Base-by-base conservation (phyloP, 2,329 filamentous ascomycete species). In the Sporothrix luriei region DNA sequence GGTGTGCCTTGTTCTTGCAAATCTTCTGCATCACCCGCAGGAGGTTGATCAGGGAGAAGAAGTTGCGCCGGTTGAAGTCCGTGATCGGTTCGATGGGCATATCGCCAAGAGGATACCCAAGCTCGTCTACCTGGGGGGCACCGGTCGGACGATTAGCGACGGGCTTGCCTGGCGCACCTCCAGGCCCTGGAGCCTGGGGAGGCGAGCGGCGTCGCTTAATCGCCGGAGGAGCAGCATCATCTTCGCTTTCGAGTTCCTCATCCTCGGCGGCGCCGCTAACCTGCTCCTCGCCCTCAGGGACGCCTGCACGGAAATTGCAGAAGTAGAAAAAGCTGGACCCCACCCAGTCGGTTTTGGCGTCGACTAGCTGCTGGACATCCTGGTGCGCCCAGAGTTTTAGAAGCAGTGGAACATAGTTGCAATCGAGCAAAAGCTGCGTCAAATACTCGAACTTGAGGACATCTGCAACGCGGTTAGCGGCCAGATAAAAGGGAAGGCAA, bases 1-100 rank as follows among this genome's bases (percentile, higher is more conserved):
- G 91, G 80, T 99, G 95, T 1, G 94, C 92, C 81, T 98, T 98
- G 80, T 92, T 87, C 75, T 97, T 96, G 81, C 94, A 97, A 71
- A 98, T 91, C 81, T 99, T 99, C 77, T 99, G 95, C 87, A 99
- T 92, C 71, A 97, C 90, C 73, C 96, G 93, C 24, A 99, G 85
- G 79, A 96, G 94, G 80, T 97, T 98, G 82, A 97, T 97, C 57
- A 91, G 88, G 1, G 93, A 91, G 83, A 97, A 97, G 83, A 98
- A 97, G 78, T 97, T 97, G 75, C 95, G 92, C 80, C 92, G 93
- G 14, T 92, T 97, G 81, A 94, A 98, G 76, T 90, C 89, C 0
- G 92, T 97, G 73, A 98, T 94, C 40, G 93, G 93, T 71, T 90
- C 86, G 1, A 85, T 80, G 0, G 93, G 92, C 43, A 91, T 83